These are phyloP conservation scores for Xylariaceae sp. DNA, from an alignment of 2,329 filamentous ascomycete genomes.

Conservation along the genomic window DNA sequence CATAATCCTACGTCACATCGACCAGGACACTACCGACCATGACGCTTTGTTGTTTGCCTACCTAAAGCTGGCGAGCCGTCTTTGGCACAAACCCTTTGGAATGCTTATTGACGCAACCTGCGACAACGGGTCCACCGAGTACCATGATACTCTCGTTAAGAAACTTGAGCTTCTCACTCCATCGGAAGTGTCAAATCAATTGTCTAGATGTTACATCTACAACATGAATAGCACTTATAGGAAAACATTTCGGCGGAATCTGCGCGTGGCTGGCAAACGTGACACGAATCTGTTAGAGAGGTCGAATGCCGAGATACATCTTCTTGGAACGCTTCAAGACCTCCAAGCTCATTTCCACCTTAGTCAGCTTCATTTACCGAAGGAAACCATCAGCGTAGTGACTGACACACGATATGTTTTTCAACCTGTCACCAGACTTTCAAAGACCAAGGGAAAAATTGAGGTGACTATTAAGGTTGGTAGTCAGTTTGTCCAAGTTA, in stretches of 20 bases:
- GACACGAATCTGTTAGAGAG: conserved; percentile 68
- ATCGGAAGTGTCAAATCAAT: conserved; percentile 63
- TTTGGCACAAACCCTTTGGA: conserved; percentile 74
- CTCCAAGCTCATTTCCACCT: conserved; percentile 71
- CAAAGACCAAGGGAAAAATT: conserved; percentile 73
- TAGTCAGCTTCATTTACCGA: conserved; percentile 70
- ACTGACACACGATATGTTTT: conserved; percentile 71
- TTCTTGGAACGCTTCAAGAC: conserved; percentile 70
- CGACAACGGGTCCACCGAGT: conserved; percentile 71
- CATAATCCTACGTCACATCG: conserved; percentile 71
- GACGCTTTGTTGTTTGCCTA: conserved; percentile 72
- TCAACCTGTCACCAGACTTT: conserved; percentile 69
- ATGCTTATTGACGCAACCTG: conserved; percentile 73
- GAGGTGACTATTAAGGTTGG: conserved; percentile 74
- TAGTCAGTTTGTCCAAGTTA: conserved; percentile 73
- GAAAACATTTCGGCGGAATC: conserved; percentile 69
- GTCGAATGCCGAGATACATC: conserved; percentile 69
- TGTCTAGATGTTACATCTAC: conserved; percentile 70
- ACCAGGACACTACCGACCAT: conserved; percentile 69
- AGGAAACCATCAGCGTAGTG: conserved; percentile 73
- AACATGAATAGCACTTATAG: conserved; percentile 76
- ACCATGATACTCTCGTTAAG: conserved; percentile 69
- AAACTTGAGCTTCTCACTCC: conserved; percentile 69
- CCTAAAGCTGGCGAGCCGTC: conserved; percentile 72
- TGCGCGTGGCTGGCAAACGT: conserved; percentile 67